Conservation (phyloP, 768 basidiomycete genomes). For the Amanita molliuscula region DNA sequence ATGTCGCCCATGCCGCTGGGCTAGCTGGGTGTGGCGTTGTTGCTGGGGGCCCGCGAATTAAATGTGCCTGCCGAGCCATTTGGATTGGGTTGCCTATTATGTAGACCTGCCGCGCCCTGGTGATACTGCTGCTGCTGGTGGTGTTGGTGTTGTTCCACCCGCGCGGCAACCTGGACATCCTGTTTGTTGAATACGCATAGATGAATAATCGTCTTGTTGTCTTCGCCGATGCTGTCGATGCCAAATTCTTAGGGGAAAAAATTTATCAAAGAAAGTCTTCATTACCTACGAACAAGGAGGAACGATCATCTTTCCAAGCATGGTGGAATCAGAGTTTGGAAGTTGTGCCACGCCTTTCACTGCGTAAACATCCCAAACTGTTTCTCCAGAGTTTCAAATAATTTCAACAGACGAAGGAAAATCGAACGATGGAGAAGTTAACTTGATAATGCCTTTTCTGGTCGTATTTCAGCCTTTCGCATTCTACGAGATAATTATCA, state of each 20-base stretch:
- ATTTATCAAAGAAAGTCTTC: background rate
- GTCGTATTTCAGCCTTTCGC: too few relatives aligned
- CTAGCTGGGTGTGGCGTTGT: slow-evolving; percentile 47
- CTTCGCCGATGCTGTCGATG: slow-evolving; percentile 97
- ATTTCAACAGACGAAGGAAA: too few relatives aligned
- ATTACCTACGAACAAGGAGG: too few relatives aligned
- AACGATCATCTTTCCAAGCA: too few relatives aligned
- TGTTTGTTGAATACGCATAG: slow-evolving; percentile 85
- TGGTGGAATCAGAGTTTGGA: too few relatives aligned
- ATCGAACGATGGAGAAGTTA: too few relatives aligned
- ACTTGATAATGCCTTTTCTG: too few relatives aligned
- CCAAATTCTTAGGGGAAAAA: slow-evolving; percentile 78
- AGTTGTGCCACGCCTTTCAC: too few relatives aligned
- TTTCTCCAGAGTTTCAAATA: too few relatives aligned
- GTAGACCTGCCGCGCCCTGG: slow-evolving; percentile 13
- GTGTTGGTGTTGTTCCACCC: slow-evolving; percentile 59
- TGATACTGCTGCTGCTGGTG: slow-evolving; percentile 33
- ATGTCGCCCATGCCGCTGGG: slow-evolving; percentile 69
- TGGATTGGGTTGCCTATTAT: slow-evolving; percentile 13
- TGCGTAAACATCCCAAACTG: too few relatives aligned
- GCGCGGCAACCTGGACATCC: slow-evolving; percentile 68
- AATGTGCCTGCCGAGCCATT: slow-evolving; percentile 7
- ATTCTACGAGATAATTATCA: too few relatives aligned
- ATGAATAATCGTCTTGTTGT: slow-evolving; percentile 96
- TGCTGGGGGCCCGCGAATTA: slow-evolving; percentile 22